These are phyloP conservation scores for Plasmodium knowlesi DNA, from an alignment of 169 alveolate genomes.

Conservation along the genomic window DNA sequence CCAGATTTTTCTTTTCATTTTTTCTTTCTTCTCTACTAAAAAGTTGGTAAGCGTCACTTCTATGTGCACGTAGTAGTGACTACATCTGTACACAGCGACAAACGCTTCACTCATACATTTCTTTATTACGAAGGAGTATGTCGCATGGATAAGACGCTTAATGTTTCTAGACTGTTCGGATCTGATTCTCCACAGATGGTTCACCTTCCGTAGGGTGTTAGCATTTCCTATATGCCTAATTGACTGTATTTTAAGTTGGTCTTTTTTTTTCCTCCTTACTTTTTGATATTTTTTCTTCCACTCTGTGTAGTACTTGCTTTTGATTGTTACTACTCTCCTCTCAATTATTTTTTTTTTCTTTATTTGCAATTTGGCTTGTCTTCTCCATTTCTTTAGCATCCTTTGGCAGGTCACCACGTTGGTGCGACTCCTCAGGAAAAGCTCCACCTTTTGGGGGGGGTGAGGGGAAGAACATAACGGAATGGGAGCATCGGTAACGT, in stretches of 20 bases:
- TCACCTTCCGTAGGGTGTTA: neutral
- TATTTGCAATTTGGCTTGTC: neutral
- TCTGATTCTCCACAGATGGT: slow-evolving; percentile 14
- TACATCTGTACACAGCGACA: neutral
- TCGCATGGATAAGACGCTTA: slow-evolving; percentile 17
- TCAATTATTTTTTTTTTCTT: neutral
- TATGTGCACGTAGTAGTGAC: neutral
- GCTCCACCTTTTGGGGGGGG: slow-evolving; percentile 12
- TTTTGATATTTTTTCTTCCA: slow-evolving; percentile 23
- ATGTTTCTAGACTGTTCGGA: slow-evolving; percentile 1
- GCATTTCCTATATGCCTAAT: slow-evolving; percentile 41
- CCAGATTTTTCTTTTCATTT: slow-evolving; percentile 31
- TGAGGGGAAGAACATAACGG: neutral
- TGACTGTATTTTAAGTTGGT: neutral
- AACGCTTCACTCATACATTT: slow-evolving; percentile 10
- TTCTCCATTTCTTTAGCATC: slow-evolving; percentile 23
- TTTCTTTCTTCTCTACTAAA: slow-evolving; percentile 36
- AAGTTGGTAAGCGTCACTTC: slow-evolving; percentile 13
- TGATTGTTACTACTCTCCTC: neutral
- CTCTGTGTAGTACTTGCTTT: slow-evolving; percentile 10
- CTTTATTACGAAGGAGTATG: neutral
- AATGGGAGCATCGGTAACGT: neutral
- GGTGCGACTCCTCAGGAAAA: slow-evolving; percentile 12
- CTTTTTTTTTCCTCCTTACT: slow-evolving; percentile 41
- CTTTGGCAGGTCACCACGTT: slow-evolving; percentile 21